Percentiles rank a stretch among this genome's conserved stretches.
phyloP scores from a whole-genome alignment of 306 rosid species.

The Dryas octopetala region DNA sequence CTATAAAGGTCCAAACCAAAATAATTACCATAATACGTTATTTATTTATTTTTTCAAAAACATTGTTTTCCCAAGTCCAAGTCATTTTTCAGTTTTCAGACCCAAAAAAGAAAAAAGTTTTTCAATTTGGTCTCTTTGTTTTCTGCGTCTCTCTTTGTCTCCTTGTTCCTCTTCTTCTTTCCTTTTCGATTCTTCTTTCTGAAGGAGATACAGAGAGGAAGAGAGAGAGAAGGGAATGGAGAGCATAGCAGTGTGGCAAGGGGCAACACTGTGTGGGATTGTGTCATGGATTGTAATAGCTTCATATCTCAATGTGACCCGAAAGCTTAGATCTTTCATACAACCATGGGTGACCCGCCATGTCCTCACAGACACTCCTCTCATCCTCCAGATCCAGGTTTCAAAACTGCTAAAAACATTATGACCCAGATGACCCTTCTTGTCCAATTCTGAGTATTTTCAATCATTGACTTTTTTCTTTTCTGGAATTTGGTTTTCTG shows the following conservation, averaged over 20 bases:
- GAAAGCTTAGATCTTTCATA: slow-evolving; percentile 66
- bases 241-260: slow-evolving; percentile 62
- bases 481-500: slow-evolving; percentile 10
- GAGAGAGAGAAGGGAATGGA: slow-evolving; percentile 48
- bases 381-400: slow-evolving; percentile 85
- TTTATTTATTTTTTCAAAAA: too few species aligned
- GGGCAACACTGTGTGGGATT: slow-evolving; percentile 59
- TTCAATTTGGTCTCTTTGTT: not conserved
- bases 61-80: not conserved
- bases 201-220: slow-evolving; percentile 23
- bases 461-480: not conserved
- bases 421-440: slow-evolving; percentile 25
- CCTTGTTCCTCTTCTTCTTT: not conserved
- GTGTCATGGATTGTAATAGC: slow-evolving; percentile 53
- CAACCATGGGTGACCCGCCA: slow-evolving; percentile 68
- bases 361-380: slow-evolving; percentile 55
- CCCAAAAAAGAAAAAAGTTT: too few species aligned
- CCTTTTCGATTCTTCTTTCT: slow-evolving; percentile 18
- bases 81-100: not conserved
- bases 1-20: not conserved
- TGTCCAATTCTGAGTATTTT: not conserved
- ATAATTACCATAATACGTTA: not conserved
- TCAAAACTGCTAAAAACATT: not conserved
- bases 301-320: slow-evolving; percentile 67
- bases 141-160: slow-evolving; percentile 18